These are phyloP conservation scores for Deakozyma indianensis DNA, from an alignment of 805 yeast genomes.

Conservation along the genomic window DNA sequence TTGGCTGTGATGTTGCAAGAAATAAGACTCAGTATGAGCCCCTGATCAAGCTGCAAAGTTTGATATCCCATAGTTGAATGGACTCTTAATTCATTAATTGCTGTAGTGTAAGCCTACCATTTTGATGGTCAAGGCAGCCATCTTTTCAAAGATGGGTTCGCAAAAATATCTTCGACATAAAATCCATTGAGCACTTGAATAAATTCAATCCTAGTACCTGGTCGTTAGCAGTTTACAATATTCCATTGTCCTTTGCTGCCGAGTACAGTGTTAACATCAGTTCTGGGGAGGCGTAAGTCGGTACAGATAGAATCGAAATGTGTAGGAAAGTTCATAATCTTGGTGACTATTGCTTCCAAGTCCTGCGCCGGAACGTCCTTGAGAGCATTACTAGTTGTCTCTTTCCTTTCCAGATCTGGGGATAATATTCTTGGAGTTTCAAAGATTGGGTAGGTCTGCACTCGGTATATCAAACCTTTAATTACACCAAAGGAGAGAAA, in stretches of 20 bases:
- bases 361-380: constrained; percentile 3
- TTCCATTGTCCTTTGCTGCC: constrained; percentile 36
- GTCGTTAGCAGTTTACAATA: constrained; percentile 20
- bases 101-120: no score
- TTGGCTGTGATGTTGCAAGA: no score
- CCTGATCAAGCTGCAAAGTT: no score
- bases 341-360: constrained; percentile 9
- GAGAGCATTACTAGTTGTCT: not conserved
- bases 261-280: constrained; percentile 38
- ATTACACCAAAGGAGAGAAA: constrained; percentile 79
- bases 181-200: no score
- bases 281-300: constrained; percentile 40
- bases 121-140: no score
- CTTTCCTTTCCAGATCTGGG: not conserved
- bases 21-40: no score
- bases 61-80: no score
- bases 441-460: constrained; percentile 59
- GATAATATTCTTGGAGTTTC: constrained; percentile 7
- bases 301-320: constrained; percentile 42
- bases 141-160: no score
- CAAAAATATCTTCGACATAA: no score
- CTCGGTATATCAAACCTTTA: constrained; percentile 68
- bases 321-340: constrained; percentile 11
- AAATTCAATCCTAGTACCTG: no score
- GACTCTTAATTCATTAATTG: no score